Evolutionary conservation across 2,329 filamentous ascomycete genomes (phyloP).

Genomic region (Fusarium sp.): DNA sequence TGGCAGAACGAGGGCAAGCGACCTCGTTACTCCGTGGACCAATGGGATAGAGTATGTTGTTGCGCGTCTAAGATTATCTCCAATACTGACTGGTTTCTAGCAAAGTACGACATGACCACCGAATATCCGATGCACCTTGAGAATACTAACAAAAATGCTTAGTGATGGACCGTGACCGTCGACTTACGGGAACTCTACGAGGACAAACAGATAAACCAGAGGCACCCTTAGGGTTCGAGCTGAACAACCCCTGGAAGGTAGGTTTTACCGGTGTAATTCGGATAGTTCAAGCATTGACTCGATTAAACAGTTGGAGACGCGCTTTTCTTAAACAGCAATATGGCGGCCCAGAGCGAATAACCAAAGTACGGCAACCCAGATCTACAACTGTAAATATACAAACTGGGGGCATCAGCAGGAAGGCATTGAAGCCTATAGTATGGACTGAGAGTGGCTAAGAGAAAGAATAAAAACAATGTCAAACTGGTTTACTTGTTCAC

Average conservation of each 20-base stretch:
- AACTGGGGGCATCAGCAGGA: conserved; percentile 8
- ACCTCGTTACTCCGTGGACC: conserved; percentile 68
- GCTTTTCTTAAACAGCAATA: conserved; percentile 55
- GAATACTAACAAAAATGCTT: conserved; percentile 7
- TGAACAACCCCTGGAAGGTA: conserved; percentile 74
- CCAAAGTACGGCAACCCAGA: conserved; percentile 18
- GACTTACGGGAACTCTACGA: conserved; percentile 68
- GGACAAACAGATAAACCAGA: conserved; percentile 67
- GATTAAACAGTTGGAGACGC: conserved; percentile 62
- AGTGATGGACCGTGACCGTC: conserved; percentile 75
- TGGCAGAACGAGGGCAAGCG: conserved; percentile 71
- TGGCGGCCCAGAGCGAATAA: conserved; percentile 12
- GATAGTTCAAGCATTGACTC: not conserved
- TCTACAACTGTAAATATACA: conserved; percentile 39
- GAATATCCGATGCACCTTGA: not conserved
- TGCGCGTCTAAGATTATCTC: not conserved
- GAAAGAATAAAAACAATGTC: conserved; percentile 29
- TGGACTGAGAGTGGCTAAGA: conserved; percentile 9
- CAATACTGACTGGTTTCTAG: conserved; percentile 54
- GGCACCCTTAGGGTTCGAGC: conserved; percentile 69
- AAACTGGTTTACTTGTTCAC: not conserved
- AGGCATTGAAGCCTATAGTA: conserved; percentile 8
- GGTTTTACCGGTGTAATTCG: conserved; percentile 35
- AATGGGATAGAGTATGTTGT: conserved; percentile 69
- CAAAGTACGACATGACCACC: conserved; percentile 60